Evolutionary conservation across 495 filamentous ascomycete species (phyloP).

Genomic region (Penicillium roqueforti): DNA sequence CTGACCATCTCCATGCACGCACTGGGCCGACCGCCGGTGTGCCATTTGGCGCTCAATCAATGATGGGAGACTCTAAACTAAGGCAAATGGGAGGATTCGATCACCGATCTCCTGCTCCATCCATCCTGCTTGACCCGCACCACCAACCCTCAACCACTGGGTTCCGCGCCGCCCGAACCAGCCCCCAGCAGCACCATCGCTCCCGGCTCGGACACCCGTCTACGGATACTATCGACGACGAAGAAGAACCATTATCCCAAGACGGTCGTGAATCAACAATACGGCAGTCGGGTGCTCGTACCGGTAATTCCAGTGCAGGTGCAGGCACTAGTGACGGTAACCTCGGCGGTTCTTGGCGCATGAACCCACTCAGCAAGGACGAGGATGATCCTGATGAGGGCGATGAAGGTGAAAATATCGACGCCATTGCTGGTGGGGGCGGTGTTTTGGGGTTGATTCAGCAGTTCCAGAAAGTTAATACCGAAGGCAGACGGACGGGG

Average conservation of each 20-base stretch:
- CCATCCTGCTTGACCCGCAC: constrained; percentile 78
- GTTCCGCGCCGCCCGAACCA: constrained; percentile 40
- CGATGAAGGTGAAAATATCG: constrained; percentile 48
- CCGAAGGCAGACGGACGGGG: constrained; percentile 51
- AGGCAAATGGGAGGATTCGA: constrained; percentile 28
- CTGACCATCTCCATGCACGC: constrained; percentile 42
- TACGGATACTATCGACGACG: constrained; percentile 40
- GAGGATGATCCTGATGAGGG: constrained; percentile 43
- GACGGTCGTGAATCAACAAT: constrained; percentile 22
- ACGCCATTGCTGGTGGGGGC: constrained; percentile 46
- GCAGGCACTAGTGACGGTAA: constrained; percentile 51
- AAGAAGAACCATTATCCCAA: constrained; percentile 32
- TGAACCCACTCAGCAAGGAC: constrained; percentile 47
- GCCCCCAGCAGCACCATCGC: constrained; percentile 39
- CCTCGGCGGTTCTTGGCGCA: constrained; percentile 62
- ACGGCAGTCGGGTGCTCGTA: constrained; percentile 22
- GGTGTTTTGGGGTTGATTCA: constrained; percentile 80
- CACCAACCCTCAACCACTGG: constrained; percentile 69
- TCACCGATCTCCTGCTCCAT: constrained; percentile 45
- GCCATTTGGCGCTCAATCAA: constrained; percentile 29
- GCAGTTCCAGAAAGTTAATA: constrained; percentile 83
- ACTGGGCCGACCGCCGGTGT: constrained; percentile 19
- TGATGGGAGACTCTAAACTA: constrained; percentile 27
- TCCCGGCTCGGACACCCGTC: constrained; percentile 41
- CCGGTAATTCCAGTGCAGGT: constrained; percentile 39